Base-by-base conservation (phyloP, 1,284 basidiomycete genomes). In the Cronartium quercuum region DNA sequence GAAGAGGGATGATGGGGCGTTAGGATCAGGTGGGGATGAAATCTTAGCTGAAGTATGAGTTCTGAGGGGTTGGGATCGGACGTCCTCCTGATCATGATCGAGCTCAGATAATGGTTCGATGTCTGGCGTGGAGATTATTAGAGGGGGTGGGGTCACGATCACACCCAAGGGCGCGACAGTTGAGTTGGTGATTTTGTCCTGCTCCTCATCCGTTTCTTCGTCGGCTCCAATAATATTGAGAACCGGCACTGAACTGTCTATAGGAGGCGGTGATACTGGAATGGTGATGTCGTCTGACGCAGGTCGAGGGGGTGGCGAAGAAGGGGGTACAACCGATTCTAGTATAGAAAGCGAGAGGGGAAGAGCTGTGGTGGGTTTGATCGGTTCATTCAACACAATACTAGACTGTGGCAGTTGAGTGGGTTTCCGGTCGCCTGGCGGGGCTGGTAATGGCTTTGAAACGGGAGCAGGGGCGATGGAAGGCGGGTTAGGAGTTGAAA, bases 151-250 rank as follows among this genome's bases (percentile, higher is more conserved):
- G 29, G 29, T 29, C 29, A 29, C 2, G 29, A 29, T 29, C 29
- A 29, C 29, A 29, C 29, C 29, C 29, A 29, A 1, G 29, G 29
- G 29, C 29, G 29, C 2, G 29, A 29, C 29, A 29, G 29, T 29
- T 29, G 86, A 79, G 58, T 13, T 61, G 13, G 58, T 4, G 58
- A 61, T 61, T 21, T 4, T 4, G 13, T 61, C 3, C 13, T 4
- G 12, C 47, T 51, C 47, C 4, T 51, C 47, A 18, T 51, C 47
- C 15, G 4, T 4, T 51, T 51, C 47, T 51, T 51, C 47, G 10
- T 51, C 47, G 15, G 21, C 21, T 51, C 47, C 47, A 4, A 4
- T 21, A 4, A 51, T 51, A 3, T 51, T 51, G 3, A 51, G 12
- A 4, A 51, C 47, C 15, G 47, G 47, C 21, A 51, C 47, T 18